phyloP scores from a whole-genome alignment of 2,329 filamentous ascomycete species.

The Proliferodiscus dingleyae region DNA sequence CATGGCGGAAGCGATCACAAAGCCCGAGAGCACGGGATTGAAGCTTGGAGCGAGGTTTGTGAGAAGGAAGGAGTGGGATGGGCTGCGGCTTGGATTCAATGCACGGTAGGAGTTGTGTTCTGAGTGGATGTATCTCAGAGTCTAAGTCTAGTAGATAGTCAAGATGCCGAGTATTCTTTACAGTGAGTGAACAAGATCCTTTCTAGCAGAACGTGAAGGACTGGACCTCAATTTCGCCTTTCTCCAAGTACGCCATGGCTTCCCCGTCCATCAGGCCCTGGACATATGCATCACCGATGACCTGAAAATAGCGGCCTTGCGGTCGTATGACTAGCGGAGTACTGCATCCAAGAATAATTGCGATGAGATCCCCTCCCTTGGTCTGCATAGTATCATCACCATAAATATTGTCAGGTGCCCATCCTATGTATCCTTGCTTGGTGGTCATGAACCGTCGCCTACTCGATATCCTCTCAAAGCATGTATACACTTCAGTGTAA shows the following conservation, averaged over 20 bases:
- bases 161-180: too few relatives aligned
- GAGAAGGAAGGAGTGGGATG: constrained; percentile 22
- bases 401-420: constrained; percentile 14
- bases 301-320: not conserved
- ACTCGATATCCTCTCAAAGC: constrained; percentile 6
- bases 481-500: constrained; percentile 12
- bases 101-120: not conserved
- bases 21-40: constrained; percentile 14
- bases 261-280: constrained; percentile 23
- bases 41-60: constrained; percentile 14
- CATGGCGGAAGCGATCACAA: constrained; percentile 16
- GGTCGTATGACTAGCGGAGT: constrained; percentile 15
- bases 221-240: not conserved
- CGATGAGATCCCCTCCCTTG: constrained; percentile 12
- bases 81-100: constrained; percentile 18
- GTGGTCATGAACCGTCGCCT: constrained; percentile 12
- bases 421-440: constrained; percentile 13
- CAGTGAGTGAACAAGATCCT: too few relatives aligned
- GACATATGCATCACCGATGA: constrained; percentile 20
- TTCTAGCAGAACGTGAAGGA: constrained; percentile 8
- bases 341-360: constrained; percentile 17
- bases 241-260: constrained; percentile 4
- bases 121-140: too few relatives aligned
- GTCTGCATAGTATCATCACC: constrained; percentile 5
- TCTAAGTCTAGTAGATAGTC: too few relatives aligned